Evolutionary conservation across 2,329 filamentous ascomycete genomes (phyloP).

Genomic region (Venturia oleaginea): DNA sequence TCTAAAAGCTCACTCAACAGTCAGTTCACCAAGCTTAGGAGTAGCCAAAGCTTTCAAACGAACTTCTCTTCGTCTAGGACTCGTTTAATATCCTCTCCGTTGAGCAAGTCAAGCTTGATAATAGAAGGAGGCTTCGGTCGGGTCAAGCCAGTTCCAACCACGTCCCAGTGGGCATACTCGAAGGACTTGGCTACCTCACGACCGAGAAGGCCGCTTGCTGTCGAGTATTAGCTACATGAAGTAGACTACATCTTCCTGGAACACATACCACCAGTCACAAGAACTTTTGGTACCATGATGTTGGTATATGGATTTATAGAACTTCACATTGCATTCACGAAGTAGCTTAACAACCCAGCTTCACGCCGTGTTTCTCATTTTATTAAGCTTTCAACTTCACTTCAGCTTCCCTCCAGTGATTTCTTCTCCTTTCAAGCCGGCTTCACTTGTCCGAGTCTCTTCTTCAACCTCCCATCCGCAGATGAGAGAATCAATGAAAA

Average conservation of each 20-base stretch:
- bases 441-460: background rate
- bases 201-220: conserved; percentile 68
- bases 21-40: conserved; percentile 9
- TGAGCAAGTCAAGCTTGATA: conserved; percentile 42
- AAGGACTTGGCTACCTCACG: conserved; percentile 69
- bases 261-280: conserved; percentile 61
- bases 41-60: conserved; percentile 17
- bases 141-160: conserved; percentile 47
- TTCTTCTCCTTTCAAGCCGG: no score
- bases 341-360: background rate
- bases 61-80: conserved; percentile 46
- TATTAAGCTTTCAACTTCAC: background rate
- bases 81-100: conserved; percentile 35
- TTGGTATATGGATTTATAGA: conserved; percentile 16
- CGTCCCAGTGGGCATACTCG: conserved; percentile 50
- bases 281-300: conserved; percentile 43
- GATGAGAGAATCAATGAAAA: conserved; percentile 43
- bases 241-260: conserved; percentile 7
- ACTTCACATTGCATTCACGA: conserved; percentile 16
- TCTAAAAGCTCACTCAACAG: conserved; percentile 32
- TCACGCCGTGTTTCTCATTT: background rate
- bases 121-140: conserved; percentile 63
- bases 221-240: conserved; percentile 16
- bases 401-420: no score
- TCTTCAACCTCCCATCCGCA: conserved; percentile 9